Evolutionary conservation across 1,284 basidiomycete genomes (phyloP).

Genomic region (Entoloma clypeatum): DNA sequence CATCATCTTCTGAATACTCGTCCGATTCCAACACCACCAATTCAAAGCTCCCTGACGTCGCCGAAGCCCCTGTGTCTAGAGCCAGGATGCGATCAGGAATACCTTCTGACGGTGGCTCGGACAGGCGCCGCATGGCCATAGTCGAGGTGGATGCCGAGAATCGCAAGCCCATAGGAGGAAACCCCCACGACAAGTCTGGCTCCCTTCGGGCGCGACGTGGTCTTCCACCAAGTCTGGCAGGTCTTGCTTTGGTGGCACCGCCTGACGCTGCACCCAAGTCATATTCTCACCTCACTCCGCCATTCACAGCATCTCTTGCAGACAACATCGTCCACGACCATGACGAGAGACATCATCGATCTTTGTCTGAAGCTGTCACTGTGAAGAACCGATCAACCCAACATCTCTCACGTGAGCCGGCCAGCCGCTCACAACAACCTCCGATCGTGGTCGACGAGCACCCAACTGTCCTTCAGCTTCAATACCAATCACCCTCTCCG

Average conservation of each 20-base stretch:
- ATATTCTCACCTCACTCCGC: conserved; percentile 49
- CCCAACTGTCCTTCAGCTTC: conserved; percentile 18
- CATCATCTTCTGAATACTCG: conserved; percentile 50
- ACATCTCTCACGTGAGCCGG: conserved; percentile 15
- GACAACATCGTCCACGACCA: conserved; percentile 18
- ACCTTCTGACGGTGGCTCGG: conserved; percentile 53
- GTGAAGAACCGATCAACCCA: conserved; percentile 8
- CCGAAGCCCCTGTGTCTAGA: conserved; percentile 25
- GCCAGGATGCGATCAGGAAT: conserved; percentile 43
- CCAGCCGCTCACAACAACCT: conserved; percentile 1
- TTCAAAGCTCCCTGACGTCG: conserved; percentile 18
- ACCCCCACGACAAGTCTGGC: conserved; percentile 19
- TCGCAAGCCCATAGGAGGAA: conserved; percentile 23
- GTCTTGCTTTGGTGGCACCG: conserved; percentile 62
- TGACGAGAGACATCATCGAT: conserved; percentile 10
- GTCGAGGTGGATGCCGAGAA: conserved; percentile 48
- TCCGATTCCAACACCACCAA: conserved; percentile 33
- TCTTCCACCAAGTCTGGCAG: conserved; percentile 43
- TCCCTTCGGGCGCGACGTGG: conserved; percentile 41
- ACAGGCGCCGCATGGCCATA: conserved; percentile 64
- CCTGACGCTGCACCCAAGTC: conserved; percentile 58
- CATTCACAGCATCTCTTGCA: conserved; percentile 42
- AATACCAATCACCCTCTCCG: conserved; percentile 47
- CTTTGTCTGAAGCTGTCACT: conserved; percentile 10
- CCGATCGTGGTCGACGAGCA: conserved; percentile 6